These are phyloP conservation scores for Phytophthora tubulina DNA, from an alignment of 352 stramenopile genomes.

Conservation along the genomic window DNA sequence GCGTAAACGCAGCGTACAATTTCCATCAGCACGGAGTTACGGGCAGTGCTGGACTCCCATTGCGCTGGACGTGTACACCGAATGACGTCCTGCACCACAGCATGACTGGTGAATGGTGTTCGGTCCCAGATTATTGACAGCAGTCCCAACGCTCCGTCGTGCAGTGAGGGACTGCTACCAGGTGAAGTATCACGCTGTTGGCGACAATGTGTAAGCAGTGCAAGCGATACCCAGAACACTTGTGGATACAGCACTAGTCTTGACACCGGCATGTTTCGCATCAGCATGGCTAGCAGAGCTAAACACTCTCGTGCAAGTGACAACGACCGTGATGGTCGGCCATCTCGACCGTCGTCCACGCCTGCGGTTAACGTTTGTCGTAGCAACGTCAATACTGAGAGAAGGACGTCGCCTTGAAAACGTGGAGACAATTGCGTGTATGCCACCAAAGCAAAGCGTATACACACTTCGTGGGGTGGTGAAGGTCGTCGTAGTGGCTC, in stretches of 20 bases:
- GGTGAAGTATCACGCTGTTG: slow-evolving; percentile 22
- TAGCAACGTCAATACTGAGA: slow-evolving; percentile 66
- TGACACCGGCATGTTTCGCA: slow-evolving; percentile 55
- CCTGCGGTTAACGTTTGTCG: slow-evolving; percentile 35
- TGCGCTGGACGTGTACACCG: slow-evolving; percentile 57
- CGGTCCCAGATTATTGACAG: slow-evolving; percentile 56
- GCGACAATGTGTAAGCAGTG: slow-evolving; percentile 70
- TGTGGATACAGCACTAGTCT: slow-evolving; percentile 80
- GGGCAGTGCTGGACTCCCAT: slow-evolving; percentile 45
- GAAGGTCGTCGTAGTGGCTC: slow-evolving; percentile 10
- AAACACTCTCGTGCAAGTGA: slow-evolving; percentile 62
- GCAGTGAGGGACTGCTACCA: slow-evolving; percentile 22
- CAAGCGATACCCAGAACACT: slow-evolving; percentile 76
- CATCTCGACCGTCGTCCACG: slow-evolving; percentile 12
- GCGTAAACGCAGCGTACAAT: slow-evolving; percentile 51
- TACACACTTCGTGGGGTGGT: slow-evolving; percentile 37
- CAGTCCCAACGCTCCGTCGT: slow-evolving; percentile 48
- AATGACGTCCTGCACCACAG: slow-evolving; percentile 57
- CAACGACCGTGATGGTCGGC: slow-evolving; percentile 16
- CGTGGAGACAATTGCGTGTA: slow-evolving; percentile 56
- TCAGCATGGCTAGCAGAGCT: slow-evolving; percentile 46
- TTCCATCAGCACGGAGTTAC: slow-evolving; percentile 59
- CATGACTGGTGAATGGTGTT: slow-evolving; percentile 55
- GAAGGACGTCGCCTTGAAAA: slow-evolving; percentile 72
- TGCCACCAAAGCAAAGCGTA: slow-evolving; percentile 63